Evolutionary conservation across 164 flowering plant genomes (phyloP).

Genomic region (Annona squamosa): DNA sequence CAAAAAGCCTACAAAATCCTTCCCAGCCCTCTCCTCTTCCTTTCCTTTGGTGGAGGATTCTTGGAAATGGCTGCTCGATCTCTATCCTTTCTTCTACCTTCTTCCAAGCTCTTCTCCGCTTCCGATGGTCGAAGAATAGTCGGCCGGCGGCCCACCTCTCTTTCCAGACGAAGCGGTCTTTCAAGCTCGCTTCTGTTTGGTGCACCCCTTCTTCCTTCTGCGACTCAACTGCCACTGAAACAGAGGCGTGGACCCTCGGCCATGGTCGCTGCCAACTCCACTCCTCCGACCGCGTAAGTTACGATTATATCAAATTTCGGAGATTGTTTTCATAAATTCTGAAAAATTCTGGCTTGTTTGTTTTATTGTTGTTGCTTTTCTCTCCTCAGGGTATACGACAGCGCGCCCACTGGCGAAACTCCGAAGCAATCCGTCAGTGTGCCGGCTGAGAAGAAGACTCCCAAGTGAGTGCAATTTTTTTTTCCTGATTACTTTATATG

Average conservation of each 20-base stretch:
- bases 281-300: slow-evolving; percentile 13
- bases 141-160: neutral
- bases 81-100: slow-evolving; percentile 1
- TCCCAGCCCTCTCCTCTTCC: neutral
- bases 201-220: neutral
- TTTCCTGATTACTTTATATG: neutral
- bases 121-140: neutral
- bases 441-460: too few species aligned
- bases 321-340: neutral
- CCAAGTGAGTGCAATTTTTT: too few species aligned
- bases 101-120: neutral
- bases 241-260: neutral
- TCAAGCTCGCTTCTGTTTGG: neutral
- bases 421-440: slow-evolving; percentile 38
- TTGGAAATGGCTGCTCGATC: slow-evolving; percentile 4
- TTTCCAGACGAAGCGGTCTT: neutral
- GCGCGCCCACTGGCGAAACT: slow-evolving; percentile 27
- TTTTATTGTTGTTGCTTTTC: neutral
- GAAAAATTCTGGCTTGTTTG: neutral
- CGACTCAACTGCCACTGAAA: neutral
- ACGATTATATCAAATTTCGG: neutral
- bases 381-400: slow-evolving; percentile 43
- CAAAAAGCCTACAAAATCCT: neutral
- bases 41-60: neutral
- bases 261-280: neutral